A percentile compares a stretch with the other conserved stretches of the same genome.
phyloP scores from a whole-genome alignment of 305 asterid genomes.

The Fraxinus ornus region DNA sequence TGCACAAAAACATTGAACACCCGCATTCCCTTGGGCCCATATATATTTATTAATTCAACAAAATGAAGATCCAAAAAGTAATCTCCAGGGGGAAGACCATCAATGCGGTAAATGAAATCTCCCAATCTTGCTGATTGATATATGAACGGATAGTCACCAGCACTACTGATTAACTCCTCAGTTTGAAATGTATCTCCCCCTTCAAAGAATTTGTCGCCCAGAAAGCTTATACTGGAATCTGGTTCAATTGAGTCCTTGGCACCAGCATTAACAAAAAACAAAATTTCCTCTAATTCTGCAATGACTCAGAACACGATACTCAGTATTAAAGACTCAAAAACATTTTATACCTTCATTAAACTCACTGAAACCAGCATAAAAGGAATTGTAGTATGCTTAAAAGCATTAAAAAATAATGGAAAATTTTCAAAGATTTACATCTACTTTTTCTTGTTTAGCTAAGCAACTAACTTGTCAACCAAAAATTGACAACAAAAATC shows the following conservation, averaged over 20 bases:
- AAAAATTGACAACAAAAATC: neutral
- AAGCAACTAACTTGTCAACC: neutral
- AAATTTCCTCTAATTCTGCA: constrained; percentile 54
- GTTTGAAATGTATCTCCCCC: constrained; percentile 89
- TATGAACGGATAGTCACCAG: constrained; percentile 66
- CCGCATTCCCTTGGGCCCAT: constrained; percentile 94
- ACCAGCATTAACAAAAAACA: constrained; percentile 83
- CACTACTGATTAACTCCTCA: constrained; percentile 60
- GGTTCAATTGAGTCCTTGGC: constrained; percentile 42
- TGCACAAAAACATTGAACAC: constrained; percentile 75
- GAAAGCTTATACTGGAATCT: constrained; percentile 48
- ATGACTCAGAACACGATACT: constrained; percentile 21
- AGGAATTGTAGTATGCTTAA: neutral
- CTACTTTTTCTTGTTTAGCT: neutral
- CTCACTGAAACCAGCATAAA: neutral
- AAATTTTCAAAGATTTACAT: neutral
- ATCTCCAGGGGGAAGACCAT: constrained; percentile 63
- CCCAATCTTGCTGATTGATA: constrained; percentile 86
- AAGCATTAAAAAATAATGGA: neutral
- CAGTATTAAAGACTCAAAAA: neutral
- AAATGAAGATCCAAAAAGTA: constrained; percentile 84
- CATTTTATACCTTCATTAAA: neutral
- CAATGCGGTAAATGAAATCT: constrained; percentile 58
- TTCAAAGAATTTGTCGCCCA: constrained; percentile 60
- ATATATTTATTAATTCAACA: constrained; percentile 72